Base-by-base conservation (phyloP, 177 flowering plant species). In the Vitis hybrid region DNA sequence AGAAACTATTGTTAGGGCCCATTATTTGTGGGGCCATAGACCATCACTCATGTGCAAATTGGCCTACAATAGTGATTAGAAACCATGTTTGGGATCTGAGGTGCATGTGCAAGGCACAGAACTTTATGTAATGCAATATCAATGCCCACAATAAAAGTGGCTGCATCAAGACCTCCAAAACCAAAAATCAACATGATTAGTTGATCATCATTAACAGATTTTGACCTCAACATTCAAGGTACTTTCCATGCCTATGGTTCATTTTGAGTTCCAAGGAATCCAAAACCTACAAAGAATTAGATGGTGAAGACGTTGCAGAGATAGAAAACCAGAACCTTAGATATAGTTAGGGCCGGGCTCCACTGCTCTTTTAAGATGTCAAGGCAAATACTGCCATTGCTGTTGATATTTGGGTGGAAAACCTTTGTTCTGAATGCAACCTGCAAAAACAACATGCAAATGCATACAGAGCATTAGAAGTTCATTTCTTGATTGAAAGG, bases 301-400 rank as follows among this genome's bases (percentile, higher is more conserved):
- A 62, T 32, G 18, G 46, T 51, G 5, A 35, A 48, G 55, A 61
- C n/a, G 1, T 6, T 52, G 52, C 24, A 21, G 48, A 19, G 56
- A 1, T 18, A 55, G 12, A 32, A 69, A 67, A 65, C 21, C 48
- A 78, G 54, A 75, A 90, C 91, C 93, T 90, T 90, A 67, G 95
- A 88, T 67, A 90, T 88, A 4, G 93, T 88, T 62, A 90, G 68
- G 46, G 95, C 95, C 52, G 93, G 95, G 73, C 95, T 90, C 92
- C 93, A 89, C 77, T 90, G 91, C 73, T 89, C 90, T 74, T 91
- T 89, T 65, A 90, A 73, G 62, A 91, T 91, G 74, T 91, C 96
- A 56, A 91, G 91, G 75, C 96, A 91, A 64, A 91, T 89, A 71
- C 93, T 91, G 48, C 93, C 93, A 66, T 91, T 89, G 83, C 91